Evolutionary conservation across 768 basidiomycete species (phyloP), one percentile per base, ranked within the genome.

Genomic region (Rhizopogon roseolus): DNA sequence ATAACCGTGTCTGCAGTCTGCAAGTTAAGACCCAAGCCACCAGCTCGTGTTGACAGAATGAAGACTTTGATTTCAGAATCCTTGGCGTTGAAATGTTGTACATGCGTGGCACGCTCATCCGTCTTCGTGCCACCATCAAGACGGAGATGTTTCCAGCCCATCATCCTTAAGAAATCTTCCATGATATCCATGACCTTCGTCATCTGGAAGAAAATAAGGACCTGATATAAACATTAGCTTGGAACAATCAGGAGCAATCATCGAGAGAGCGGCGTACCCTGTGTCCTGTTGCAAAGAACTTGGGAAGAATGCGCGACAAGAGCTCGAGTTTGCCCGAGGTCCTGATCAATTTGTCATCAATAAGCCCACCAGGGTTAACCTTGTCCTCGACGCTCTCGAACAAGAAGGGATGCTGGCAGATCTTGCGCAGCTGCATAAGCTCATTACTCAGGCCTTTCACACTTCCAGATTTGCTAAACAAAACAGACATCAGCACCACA

Each of bases 121-220:
- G 94, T 93, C 73, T 96, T 96, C 19, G 94, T 98, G 11, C 90
- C 87, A 77, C 94, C 94, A 69, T 98, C 94, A n/a, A 98, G 77
- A 61, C 95, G 90, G 49, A 96, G 84, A 68, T 90, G 87, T 61
- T 90, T 87, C 81, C 82, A 92, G 4, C 81, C 80, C 81, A 86
- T 84, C 79, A 86, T 86, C 66, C 88, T 90, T 64, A 97, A 72
- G 64, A 94, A 98, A 63, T 98, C 95, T 63, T 93, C 92, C 84
- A 96, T 93, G 66, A 97, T 94, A 58, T 96, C 92, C 95, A 98
- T 97, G 62, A 98, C 93, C 65, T 93, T 91, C 14, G 95, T 98
- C 97, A 98, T 98, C 72, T 99, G 97, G 86, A 98, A 98, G 84
- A 99, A 98, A 62, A 99, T 98, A 53, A 99, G 84, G 43, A 96